These are phyloP conservation scores for Poteriospumella lacustris DNA, from an alignment of 108 stramenopile genomes.

Conservation along the genomic window DNA sequence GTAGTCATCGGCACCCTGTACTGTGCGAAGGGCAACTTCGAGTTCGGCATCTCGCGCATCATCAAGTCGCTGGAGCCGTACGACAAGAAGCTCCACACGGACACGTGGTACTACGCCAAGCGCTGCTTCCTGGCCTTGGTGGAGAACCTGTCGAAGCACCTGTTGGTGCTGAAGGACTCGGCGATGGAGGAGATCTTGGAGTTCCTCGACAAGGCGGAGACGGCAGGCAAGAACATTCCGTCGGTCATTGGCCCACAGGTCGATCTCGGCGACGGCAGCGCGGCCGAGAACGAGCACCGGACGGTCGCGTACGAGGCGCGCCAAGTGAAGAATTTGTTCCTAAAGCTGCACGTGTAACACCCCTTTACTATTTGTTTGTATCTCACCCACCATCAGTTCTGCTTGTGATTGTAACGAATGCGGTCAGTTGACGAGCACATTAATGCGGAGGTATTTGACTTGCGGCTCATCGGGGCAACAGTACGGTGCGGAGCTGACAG, in stretches of 20 bases:
- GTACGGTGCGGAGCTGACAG: too few species aligned
- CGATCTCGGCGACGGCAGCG: conserved; percentile 44
- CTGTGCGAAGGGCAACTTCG: conserved; percentile 76
- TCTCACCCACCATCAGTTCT: not conserved
- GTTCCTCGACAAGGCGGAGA: conserved; percentile 61
- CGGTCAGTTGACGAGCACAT: too few species aligned
- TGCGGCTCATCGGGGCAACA: too few species aligned
- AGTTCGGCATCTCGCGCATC: conserved; percentile 72
- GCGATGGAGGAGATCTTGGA: conserved; percentile 62
- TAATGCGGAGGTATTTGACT: too few species aligned
- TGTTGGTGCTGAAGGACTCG: conserved; percentile 60
- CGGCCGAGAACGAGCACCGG: conserved; percentile 31
- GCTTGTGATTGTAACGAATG: too few species aligned
- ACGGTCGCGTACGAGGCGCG: conserved; percentile 61
- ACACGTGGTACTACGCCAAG: conserved; percentile 80
- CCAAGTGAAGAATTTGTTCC: conserved; percentile 54
- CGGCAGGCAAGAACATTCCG: conserved; percentile 53
- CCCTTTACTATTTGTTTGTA: not conserved
- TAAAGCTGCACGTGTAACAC: conserved; percentile 29
- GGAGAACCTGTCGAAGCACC: conserved; percentile 66
- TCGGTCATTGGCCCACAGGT: conserved; percentile 54
- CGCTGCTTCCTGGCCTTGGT: conserved; percentile 71
- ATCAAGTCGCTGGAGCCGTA: conserved; percentile 74
- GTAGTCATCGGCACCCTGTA: conserved; percentile 77
- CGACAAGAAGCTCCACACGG: conserved; percentile 69